Evolutionary conservation across 2,329 filamentous ascomycete genomes (phyloP), one percentile per base, ranked within the genome.

Genomic region (Fusarium sp.): DNA sequence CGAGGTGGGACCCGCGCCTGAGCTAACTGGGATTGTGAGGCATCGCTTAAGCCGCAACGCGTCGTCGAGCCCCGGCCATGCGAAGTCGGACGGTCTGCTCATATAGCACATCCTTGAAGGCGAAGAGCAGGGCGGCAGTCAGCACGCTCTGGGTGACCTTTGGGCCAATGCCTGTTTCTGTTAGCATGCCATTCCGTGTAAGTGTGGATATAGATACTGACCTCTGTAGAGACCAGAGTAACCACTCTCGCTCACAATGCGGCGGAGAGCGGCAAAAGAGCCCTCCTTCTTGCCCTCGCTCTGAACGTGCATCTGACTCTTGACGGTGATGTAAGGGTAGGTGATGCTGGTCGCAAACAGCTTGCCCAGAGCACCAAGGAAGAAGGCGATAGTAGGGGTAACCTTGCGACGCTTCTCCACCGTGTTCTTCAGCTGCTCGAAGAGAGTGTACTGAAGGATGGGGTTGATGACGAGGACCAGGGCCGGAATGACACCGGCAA

Each of bases 271-370:
- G 75, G 92, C 89, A 63, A 92, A 88, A 88, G 98, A 93, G 76
- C 93, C 93, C 85, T 97, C 93, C 84, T 93, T 93, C 74, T 91
- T 92, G n/a, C 90, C 89, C 72, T 92, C 91, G 72, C 89, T 92
- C 31, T 95, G 95, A 71, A 99, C 95, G 83, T 99, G 97, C 91
- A 98, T 98, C 82, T 95, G 91, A 84, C 95, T 97, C 92, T 99
- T 99, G 80, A 99, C 93, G 6, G 97, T 99, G 83, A 99, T 98
- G 83, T 99, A 99, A 13, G 97, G 97, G 84, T 99, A 99, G 7
- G 97, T 99, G 80, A 98, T 94, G 71, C 89, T 92, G 4, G 97
- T 99, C 27, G 97, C 97, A 71, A 98, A 92, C 74, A 99, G 88
- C 89, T 99, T 99, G 83, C 97, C 95, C 35, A 98, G 82, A 2